Base-by-base conservation (phyloP, 2,329 filamentous ascomycete genomes). In the Plenodomus biglobosus region DNA sequence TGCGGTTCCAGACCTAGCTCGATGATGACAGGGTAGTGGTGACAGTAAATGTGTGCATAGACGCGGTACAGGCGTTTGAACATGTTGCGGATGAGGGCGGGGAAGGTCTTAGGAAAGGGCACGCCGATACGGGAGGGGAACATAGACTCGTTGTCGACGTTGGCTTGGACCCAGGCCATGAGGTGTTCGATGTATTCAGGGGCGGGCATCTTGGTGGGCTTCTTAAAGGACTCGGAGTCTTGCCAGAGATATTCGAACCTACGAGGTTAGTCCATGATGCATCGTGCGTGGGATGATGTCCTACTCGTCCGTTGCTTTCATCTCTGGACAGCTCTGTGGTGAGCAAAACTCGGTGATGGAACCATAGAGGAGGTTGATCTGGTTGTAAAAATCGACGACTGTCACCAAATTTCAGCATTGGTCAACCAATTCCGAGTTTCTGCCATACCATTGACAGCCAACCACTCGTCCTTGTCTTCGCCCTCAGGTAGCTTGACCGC, bases 341-440 rank as follows among this genome's bases (percentile, higher is more conserved):
- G 94, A 97, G 80, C 94, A 99, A 76, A 99, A 99, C 71, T 99
- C 94, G 51, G 94, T 99, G 70, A 99, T 99, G 59, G 94, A 94
- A 50, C 95, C 95, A 73, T 99, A 99, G 50, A 99, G 86, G 30
- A 99, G 83, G 76, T 99, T 99, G 79, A 99, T 95, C 76, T 99
- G 94, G 78, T 99, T 99, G 84, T 99, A 99, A 76, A 99, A 99
- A 76, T 99, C 94, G 78, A 99, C 94, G 78, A 99, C 92, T 96
- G 40, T n/a, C 10, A 22, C 34, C 11, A 8, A n/a, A 21, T 22
- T 19, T 64, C 36, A 57, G 55, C 57, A 36, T 32, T 42, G n/a
- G 39, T 38, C 15, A 38, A 21, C 21, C n/a, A 19, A 46, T 20
- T 19, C 6, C 18, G 38, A 16, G 49, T 27, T 36, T 19, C 10